Percentiles rank a stretch among this genome's conserved stretches.
Conservation (phyloP, 202 grass and related monocot genomes). For the Panicum virgatum region DNA sequence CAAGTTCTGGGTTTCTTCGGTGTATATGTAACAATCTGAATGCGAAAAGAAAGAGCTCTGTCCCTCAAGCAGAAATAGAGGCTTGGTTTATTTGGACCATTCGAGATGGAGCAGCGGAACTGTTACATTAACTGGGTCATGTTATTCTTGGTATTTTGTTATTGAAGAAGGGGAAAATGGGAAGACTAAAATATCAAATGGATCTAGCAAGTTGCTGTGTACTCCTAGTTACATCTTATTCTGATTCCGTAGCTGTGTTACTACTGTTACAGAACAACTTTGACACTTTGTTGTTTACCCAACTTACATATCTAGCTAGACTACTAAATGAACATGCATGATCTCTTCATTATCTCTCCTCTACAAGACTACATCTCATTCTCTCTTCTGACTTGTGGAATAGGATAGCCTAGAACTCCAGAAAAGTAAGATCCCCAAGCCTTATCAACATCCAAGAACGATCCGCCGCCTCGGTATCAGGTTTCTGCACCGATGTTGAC, state of each 20-base stretch:
- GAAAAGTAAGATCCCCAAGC: slow-evolving; percentile 27
- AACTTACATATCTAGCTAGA: too few relatives aligned
- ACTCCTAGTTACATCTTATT: background rate
- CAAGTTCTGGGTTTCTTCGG: too few relatives aligned
- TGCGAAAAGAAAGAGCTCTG: too few relatives aligned
- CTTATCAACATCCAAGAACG: slow-evolving; percentile 36
- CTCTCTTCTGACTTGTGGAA: slow-evolving; percentile 47
- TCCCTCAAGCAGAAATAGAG: too few relatives aligned
- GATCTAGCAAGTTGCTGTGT: background rate
- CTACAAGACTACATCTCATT: too few relatives aligned
- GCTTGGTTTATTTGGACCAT: too few relatives aligned
- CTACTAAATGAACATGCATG: too few relatives aligned
- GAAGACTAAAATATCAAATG: background rate
- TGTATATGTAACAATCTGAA: too few relatives aligned
- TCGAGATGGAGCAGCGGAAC: too few relatives aligned
- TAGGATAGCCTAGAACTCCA: slow-evolving; percentile 36
- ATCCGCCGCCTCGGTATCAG: slow-evolving; percentile 17
- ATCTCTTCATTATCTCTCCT: too few relatives aligned
- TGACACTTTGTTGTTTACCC: too few relatives aligned
- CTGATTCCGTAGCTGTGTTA: background rate
- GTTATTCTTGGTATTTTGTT: background rate
- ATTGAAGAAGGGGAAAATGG: background rate
- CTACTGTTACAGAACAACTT: background rate
- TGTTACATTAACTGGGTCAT: too few relatives aligned
- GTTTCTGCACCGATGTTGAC: slow-evolving; percentile 24